Conservation (phyloP, 768 basidiomycete genomes). For the Hygrophorus russula region DNA sequence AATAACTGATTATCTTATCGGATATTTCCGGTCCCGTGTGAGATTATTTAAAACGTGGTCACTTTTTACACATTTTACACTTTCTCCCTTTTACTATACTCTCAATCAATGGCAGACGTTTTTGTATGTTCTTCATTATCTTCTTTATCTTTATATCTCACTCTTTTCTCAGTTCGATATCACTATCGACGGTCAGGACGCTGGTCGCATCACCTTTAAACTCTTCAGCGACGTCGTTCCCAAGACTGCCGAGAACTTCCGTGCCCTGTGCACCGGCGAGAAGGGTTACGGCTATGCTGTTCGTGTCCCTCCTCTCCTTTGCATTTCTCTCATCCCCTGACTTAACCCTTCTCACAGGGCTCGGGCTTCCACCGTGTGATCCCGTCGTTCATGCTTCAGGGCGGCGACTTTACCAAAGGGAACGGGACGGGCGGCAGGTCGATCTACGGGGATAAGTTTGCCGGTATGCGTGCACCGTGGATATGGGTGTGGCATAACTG, state of each 20-base stretch:
- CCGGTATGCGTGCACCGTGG: slow-evolving; percentile 41
- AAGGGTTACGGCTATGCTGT: slow-evolving; percentile 58
- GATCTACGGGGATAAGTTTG: slow-evolving; percentile 93
- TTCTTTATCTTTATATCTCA: too few species aligned
- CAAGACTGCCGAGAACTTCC: slow-evolving; percentile 90
- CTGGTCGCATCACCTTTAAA: slow-evolving; percentile 67
- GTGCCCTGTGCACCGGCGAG: slow-evolving; percentile 78
- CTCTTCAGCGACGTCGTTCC: slow-evolving; percentile 88
- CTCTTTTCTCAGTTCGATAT: slow-evolving; percentile 81
- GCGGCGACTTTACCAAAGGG: slow-evolving; percentile 82
- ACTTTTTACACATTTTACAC: too few species aligned
- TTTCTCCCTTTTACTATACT: too few species aligned
- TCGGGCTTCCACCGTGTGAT: slow-evolving; percentile 72
- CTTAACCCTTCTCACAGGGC: slow-evolving; percentile 22
- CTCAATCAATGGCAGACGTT: too few species aligned
- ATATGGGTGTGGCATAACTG: slow-evolving; percentile 6
- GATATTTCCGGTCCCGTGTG: too few species aligned
- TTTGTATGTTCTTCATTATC: too few species aligned
- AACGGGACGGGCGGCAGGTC: slow-evolving; percentile 81
- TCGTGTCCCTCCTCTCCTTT: slow-evolving; percentile 27
- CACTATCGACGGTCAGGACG: slow-evolving; percentile 56
- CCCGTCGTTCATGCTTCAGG: slow-evolving; percentile 87
- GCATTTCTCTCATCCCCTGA: too few species aligned
- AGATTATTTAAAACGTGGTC: too few species aligned
- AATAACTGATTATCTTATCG: too few species aligned